Evolutionary conservation across 345 rosid genomes (phyloP).

Genomic region (Nasturtium officinale): DNA sequence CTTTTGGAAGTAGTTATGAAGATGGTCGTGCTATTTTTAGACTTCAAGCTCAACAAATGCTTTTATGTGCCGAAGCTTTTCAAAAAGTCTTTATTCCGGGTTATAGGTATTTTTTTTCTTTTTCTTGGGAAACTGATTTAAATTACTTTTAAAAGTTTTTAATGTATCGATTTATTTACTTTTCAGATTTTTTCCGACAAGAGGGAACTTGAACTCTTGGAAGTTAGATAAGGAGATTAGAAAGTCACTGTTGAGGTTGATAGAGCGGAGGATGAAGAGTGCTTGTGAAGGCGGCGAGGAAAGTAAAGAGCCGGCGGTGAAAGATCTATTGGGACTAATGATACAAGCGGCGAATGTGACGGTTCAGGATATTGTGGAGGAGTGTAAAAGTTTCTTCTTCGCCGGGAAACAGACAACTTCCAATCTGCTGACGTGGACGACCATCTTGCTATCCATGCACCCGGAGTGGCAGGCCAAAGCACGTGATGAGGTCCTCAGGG

Average conservation of each 20-base stretch:
- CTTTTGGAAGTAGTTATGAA: conserved; percentile 78
- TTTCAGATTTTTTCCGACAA: conserved; percentile 71
- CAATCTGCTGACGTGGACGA: conserved; percentile 82
- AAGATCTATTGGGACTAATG: conserved; percentile 59
- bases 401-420: conserved; percentile 94
- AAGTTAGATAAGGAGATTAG: conserved; percentile 66
- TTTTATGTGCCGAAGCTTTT: conserved; percentile 68
- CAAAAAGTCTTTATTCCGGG: conserved; percentile 76
- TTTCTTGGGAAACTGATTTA: neutral
- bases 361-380: conserved; percentile 68
- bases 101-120: conserved; percentile 47
- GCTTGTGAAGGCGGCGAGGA: neutral
- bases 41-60: conserved; percentile 72
- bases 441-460: conserved; percentile 74
- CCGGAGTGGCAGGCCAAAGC: conserved; percentile 86
- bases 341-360: conserved; percentile 54
- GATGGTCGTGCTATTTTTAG: conserved; percentile 76
- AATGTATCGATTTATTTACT: neutral
- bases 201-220: conserved; percentile 70
- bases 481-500: conserved; percentile 76
- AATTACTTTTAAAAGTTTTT: neutral
- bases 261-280: conserved; percentile 49
- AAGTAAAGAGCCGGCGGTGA: conserved; percentile 34
- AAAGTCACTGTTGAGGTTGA: conserved; percentile 61
- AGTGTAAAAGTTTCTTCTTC: conserved; percentile 90